These are phyloP conservation scores for Penicillium daleae DNA, from an alignment of 495 filamentous ascomycete species.

Conservation along the genomic window DNA sequence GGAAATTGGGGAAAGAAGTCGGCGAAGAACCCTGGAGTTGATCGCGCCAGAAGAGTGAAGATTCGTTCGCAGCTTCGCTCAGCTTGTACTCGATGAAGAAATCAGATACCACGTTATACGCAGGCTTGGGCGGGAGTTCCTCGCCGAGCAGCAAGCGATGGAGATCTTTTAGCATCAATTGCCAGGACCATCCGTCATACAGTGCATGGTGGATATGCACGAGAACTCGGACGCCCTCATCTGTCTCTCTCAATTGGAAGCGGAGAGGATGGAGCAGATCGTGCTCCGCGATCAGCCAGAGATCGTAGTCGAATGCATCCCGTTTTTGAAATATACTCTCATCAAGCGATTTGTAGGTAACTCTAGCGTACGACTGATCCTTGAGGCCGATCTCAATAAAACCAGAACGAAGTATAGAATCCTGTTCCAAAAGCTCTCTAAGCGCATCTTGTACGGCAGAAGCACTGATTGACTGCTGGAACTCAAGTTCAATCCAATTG, in stretches of 20 bases:
- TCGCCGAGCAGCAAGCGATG: constrained; percentile 36
- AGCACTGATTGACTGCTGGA: constrained; percentile 36
- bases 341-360: constrained; percentile 54
- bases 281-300: constrained; percentile 30
- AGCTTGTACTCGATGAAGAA: constrained; percentile 40
- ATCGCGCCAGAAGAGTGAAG: constrained; percentile 67
- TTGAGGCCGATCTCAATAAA: constrained; percentile 56
- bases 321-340: constrained; percentile 45
- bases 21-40: constrained; percentile 50
- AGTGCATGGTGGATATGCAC: constrained; percentile 71
- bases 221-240: constrained; percentile 38
- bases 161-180: constrained; percentile 69
- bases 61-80: constrained; percentile 45
- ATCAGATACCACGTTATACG: constrained; percentile 32
- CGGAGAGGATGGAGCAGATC: constrained; percentile 61
- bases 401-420: constrained; percentile 71
- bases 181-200: constrained; percentile 86
- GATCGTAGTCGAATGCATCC: constrained; percentile 32
- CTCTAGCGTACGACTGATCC: constrained; percentile 57
- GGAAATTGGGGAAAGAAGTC: constrained; percentile 35
- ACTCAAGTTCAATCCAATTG: constrained; percentile 70
- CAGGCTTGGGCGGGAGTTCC: constrained; percentile 26
- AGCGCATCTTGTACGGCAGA: constrained; percentile 51
- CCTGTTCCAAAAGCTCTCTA: constrained; percentile 48
- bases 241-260: constrained; percentile 49